A percentile compares a stretch with the other conserved stretches of the same genome.
These are phyloP conservation scores for Lichtheimia ramosa DNA, from an alignment of 371 early-diverging fungal species.

Conservation along the genomic window DNA sequence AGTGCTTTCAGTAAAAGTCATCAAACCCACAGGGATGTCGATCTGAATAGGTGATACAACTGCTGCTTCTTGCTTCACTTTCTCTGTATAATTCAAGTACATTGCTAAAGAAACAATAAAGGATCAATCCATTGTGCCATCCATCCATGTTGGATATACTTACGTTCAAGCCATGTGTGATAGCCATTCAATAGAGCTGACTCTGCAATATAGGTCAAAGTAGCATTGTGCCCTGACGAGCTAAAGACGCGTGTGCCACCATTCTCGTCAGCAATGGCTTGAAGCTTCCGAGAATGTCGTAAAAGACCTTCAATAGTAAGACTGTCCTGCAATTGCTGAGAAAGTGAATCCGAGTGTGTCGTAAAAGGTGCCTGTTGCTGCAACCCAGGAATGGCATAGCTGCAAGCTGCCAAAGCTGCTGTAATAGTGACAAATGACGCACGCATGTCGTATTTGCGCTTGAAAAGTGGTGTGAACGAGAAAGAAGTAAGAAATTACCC, in stretches of 20 bases:
- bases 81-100: slow-evolving; percentile 15
- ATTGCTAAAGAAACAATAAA: slow-evolving; percentile 9
- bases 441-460: background rate
- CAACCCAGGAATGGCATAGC: background rate
- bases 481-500: background rate
- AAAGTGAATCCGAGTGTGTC: background rate
- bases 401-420: background rate
- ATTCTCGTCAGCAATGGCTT: slow-evolving; percentile 11
- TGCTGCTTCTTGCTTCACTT: slow-evolving; percentile 8
- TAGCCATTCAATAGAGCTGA: slow-evolving; percentile 10
- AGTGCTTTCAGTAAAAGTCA: slow-evolving; percentile 16
- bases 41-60: slow-evolving; percentile 1
- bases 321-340: slow-evolving; percentile 8
- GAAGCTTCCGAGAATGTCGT: slow-evolving; percentile 16
- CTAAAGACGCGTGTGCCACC: slow-evolving; percentile 16
- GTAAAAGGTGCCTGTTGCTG: background rate
- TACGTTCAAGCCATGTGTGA: slow-evolving; percentile 13
- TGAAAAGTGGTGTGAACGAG: background rate
- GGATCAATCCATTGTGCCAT: background rate
- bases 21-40: slow-evolving; percentile 7
- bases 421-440: slow-evolving; percentile 1
- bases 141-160: background rate
- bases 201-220: slow-evolving; percentile 10
- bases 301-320: slow-evolving; percentile 14
- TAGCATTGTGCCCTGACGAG: slow-evolving; percentile 13